Evolutionary conservation across 805 yeast genomes (phyloP), one percentile per base, ranked within the genome.

Genomic region (Cyberlindnera maritima): DNA sequence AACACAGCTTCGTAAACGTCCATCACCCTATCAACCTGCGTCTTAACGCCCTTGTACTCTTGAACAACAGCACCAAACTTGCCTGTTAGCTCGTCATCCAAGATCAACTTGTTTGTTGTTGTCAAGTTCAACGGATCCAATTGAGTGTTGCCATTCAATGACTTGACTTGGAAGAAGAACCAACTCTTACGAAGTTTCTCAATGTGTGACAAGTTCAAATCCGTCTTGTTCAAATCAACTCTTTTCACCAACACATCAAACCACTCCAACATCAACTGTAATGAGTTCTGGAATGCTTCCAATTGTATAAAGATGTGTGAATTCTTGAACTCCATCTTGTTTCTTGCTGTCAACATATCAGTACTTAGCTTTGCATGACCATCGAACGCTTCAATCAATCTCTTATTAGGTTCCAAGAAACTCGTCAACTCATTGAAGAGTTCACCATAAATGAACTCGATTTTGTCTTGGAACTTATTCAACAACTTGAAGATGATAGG

Each of bases 161-260:
- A 63, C 18, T 59, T 45, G n/a, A 65, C 55, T 44, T 70, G 74
- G 55, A 66, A 68, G 48, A 70, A 66, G n/a, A 72, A 59, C 75
- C 75, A 71, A 32, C 59, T 57, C 20, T 55, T 57, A 40, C 71
- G 62, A 13, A 70, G 47, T 39, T 62, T 61, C 44, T 68, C 71
- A 15, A 65, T 59, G 28, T 62, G 53, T 0, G 59, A 50, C 11
- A 59, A 23, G 34, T 59, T 60, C 20, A 58, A 12, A 42, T 61
- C 64, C 4, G 62, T 56, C 41, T 59, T 59, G 46, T 56, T 55
- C 15, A 57, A 36, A 21, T 60, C 64, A 34, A 57, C 46, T 7
- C 33, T 46, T 25, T 58, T 54, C 4, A 53, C 41, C 12, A 59
- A 34, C 17, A 47, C 40, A 2, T 39, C 43, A 15, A 57, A 40